These are phyloP conservation scores for Boeremia exigua DNA, from an alignment of 2,329 filamentous ascomycete genomes.

Conservation along the genomic window DNA sequence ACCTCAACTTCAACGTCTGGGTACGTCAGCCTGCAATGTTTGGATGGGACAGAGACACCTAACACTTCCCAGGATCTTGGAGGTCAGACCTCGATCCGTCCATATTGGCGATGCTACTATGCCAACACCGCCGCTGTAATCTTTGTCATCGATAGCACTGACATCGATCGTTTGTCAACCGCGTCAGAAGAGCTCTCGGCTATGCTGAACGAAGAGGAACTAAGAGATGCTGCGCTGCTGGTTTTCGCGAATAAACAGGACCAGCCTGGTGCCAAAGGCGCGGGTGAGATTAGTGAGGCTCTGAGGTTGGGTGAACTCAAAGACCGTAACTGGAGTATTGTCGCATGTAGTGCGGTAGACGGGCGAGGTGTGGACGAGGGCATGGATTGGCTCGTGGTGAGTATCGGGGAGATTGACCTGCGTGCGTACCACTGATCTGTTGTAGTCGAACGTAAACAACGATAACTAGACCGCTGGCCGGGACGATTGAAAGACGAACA, in stretches of 20 bases:
- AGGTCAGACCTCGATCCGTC: constrained; percentile 97
- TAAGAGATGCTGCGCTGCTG: constrained; percentile 87
- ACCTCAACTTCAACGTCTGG: constrained; percentile 99
- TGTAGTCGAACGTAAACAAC: constrained; percentile 14
- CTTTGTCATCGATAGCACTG: constrained; percentile 97
- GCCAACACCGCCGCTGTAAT: constrained; percentile 98
- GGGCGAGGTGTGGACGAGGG: constrained; percentile 93
- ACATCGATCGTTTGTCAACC: constrained; percentile 92
- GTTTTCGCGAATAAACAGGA: constrained; percentile 99
- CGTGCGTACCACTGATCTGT: neutral
- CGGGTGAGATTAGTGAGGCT: constrained; percentile 94
- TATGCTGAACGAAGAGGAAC: constrained; percentile 97
- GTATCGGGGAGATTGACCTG: constrained; percentile 40
- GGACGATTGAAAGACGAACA: neutral
- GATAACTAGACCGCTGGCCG: constrained; percentile 12
- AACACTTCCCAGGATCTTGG: constrained; percentile 74
- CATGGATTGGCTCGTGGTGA: constrained; percentile 98
- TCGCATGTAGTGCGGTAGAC: constrained; percentile 95
- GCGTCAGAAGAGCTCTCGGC: constrained; percentile 90
- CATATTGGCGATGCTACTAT: constrained; percentile 99
- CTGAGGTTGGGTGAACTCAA: constrained; percentile 87
- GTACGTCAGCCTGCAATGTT: constrained; percentile 57
- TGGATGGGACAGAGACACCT: neutral
- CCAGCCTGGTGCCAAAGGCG: constrained; percentile 94
- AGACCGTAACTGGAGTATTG: constrained; percentile 98